Conservation (phyloP, 2,329 filamentous ascomycete genomes). For the Lasiodiplodia sp. region DNA sequence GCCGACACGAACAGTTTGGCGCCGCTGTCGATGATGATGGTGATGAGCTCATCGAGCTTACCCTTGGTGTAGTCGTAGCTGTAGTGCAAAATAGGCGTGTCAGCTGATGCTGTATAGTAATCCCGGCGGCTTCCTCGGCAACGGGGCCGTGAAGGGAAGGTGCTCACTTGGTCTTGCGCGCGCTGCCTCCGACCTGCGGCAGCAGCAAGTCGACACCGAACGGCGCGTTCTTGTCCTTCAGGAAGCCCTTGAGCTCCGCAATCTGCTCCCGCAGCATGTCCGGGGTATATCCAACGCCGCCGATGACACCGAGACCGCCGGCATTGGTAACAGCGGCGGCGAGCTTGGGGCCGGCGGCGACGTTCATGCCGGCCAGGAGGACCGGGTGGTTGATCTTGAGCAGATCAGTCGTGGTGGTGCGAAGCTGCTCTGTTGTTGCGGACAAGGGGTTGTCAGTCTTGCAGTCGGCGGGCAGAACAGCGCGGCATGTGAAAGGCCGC, state of each 20-base stretch:
- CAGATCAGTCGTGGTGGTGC: slow-evolving; percentile 91
- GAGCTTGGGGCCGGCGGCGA: slow-evolving; percentile 93
- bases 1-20: slow-evolving; percentile 95
- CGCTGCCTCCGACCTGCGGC: slow-evolving; percentile 91
- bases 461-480: not conserved
- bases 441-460: not conserved
- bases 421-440: slow-evolving; percentile 59
- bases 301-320: slow-evolving; percentile 94
- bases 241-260: slow-evolving; percentile 86
- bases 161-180: slow-evolving; percentile 87
- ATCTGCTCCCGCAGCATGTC: slow-evolving; percentile 98
- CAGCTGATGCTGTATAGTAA: slow-evolving; percentile 24
- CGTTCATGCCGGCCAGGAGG: slow-evolving; percentile 98
- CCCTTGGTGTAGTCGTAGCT: slow-evolving; percentile 99
- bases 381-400: slow-evolving; percentile 98
- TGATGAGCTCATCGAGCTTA: slow-evolving; percentile 88
- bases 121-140: not conserved
- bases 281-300: slow-evolving; percentile 93
- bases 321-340: slow-evolving; percentile 97
- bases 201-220: slow-evolving; percentile 95
- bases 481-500: slow-evolving; percentile 30
- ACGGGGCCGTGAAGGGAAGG: not conserved
- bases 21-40: slow-evolving; percentile 91
- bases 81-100: slow-evolving; percentile 8
- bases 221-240: slow-evolving; percentile 89